Base-by-base conservation (phyloP, 208 protist genomes). In the Acanthamoeba triangularis region DNA sequence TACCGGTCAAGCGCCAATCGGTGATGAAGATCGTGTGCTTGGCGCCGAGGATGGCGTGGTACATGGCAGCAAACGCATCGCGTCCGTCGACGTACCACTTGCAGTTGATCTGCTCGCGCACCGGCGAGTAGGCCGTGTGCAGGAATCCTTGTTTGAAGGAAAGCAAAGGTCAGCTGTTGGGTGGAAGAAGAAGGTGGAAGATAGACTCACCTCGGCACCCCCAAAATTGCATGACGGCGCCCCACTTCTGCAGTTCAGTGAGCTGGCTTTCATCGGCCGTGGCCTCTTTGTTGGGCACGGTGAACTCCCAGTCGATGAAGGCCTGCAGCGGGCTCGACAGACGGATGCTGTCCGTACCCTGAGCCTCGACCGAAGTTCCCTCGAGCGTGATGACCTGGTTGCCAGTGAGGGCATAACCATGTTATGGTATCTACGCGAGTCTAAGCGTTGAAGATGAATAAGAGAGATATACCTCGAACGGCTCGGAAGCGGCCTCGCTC, bases 1-100 rank as follows among this genome's bases (percentile, higher is more conserved):
- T 93, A 93, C 87, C 87, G 41, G 87, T 93, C 33, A 94, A 47
- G 10, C 90, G 72, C 90, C 90, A 94, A 49, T 85, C 90, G n/a
- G 90, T 94, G 49, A 94, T 94, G 72, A 94, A 94, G 10, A 94
- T 47, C 23, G 47, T 63, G 33, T 94, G 69, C 74, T 94, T 78
- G 47, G 90, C 90, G 63, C 37, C 33, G 30, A 72, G 52, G 35
- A 94, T 94, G 28, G 90, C 90, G 37, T 69, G 65, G 25, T 80
- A 63, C 3, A 94, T 84, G n/a, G 90, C 90, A 0, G 72, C 69
- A 10, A 94, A 69, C 30, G 90, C 47, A 30, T 78, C 90, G 44
- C 72, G 63, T 30, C 90, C 90, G 54, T 94, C 90, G 30, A 94
- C 44, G 28, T 85, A 94, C 90, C 90, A 94, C 52, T 65, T 61